Conservation (phyloP, 1,139 yeast genomes). For the Protomyces arabidopsidicola region DNA sequence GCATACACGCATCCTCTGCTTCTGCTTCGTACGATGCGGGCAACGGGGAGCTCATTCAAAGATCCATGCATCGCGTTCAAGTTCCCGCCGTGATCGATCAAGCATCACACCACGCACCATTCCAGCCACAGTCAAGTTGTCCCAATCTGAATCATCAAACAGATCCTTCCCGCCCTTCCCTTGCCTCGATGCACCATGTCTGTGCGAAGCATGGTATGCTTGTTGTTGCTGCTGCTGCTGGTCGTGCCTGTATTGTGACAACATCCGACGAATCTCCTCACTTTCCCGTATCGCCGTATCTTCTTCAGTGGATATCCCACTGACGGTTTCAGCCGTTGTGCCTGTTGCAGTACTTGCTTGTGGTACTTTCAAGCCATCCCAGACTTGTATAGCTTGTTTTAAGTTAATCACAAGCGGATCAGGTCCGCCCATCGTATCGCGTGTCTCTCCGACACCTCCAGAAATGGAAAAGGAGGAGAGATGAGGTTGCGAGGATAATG, state of each 20-base stretch:
- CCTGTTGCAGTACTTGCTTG: background rate
- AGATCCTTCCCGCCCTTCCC: background rate
- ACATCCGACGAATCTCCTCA: background rate
- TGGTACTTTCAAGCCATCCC: background rate
- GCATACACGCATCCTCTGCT: no score
- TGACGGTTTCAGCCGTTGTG: background rate
- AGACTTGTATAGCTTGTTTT: background rate
- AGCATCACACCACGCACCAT: background rate
- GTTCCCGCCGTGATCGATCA: background rate
- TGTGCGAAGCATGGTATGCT: no score
- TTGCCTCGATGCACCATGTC: background rate
- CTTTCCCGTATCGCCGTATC: background rate
- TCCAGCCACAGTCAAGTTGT: background rate
- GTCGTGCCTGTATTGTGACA: background rate
- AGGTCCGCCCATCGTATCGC: background rate
- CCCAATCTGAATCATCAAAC: background rate
- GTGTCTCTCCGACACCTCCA: no score
- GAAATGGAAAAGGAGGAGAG: background rate
- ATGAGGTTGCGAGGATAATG: background rate
- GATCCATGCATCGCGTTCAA: background rate
- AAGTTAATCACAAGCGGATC: background rate
- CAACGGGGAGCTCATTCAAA: background rate
- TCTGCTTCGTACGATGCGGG: no score
- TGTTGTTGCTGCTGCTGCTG: background rate
- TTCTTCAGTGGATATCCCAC: background rate